These are phyloP conservation scores for Pezicula radicicola DNA, from an alignment of 2,329 filamentous ascomycete species.

Conservation along the genomic window DNA sequence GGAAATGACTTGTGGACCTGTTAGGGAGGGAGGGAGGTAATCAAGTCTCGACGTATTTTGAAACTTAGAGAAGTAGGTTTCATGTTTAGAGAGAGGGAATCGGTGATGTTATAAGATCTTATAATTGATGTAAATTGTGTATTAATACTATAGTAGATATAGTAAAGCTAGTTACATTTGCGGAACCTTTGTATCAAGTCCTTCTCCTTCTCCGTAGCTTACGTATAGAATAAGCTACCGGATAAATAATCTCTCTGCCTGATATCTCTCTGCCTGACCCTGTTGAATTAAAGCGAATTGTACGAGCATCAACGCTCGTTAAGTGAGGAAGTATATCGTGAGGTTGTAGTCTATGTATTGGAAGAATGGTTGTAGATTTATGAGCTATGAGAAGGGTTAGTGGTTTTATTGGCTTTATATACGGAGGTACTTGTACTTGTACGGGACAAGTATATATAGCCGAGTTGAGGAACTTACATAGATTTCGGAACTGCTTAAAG, in stretches of 20 bases:
- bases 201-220: neutral
- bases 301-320: neutral
- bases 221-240: conserved; percentile 3
- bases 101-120: no score
- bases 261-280: neutral
- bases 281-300: conserved; percentile 1
- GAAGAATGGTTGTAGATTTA: conserved; percentile 1
- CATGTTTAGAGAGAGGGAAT: no score
- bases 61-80: no score
- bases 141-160: no score
- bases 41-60: no score
- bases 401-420: neutral
- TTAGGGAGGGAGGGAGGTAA: no score
- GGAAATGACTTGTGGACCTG: no score
- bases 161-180: no score
- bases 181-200: no score
- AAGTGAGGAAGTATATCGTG: conserved; percentile 1
- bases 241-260: conserved; percentile 1
- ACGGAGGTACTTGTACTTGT: no score
- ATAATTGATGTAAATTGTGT: no score
- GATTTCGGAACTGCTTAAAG: conserved; percentile 8
- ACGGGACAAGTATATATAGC: no score
- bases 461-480: conserved; percentile 4
- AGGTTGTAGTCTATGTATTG: conserved; percentile 4
- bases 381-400: conserved; percentile 2